Evolutionary conservation across 73 alveolate species (phyloP), one percentile per base, ranked within the genome.

Genomic region (Diophrys appendiculata): DNA sequence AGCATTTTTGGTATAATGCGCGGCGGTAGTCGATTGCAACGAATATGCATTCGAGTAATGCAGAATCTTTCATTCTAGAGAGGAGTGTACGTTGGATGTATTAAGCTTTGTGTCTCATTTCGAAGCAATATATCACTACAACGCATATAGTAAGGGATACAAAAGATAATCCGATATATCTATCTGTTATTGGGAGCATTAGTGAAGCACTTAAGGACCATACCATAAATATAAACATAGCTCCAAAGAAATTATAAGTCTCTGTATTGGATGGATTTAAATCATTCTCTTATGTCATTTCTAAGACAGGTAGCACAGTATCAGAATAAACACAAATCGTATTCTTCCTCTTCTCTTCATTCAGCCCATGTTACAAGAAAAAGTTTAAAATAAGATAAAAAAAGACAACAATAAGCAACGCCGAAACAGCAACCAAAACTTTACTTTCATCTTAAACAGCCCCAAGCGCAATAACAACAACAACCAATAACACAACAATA

Each of bases 161-260:
- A 23, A 33, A 35, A 23, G 81, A 11, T 22, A 79, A 69, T 2
- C 88, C 88, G 25, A 79, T 79, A 31, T 27, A 79, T 32, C 88
- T 30, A 18, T 54, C 31, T 8, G 68, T 28, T 2, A 31, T 25
- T 35, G 26, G 18, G 0, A 79, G 67, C 24, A 79, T 25, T 29
- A 79, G 68, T 0, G 81, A 73, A 8, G 88, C 88, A 26, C 68
- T 33, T 72, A 79, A 79, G 60, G 81, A 69, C 88, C 88, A 79
- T 1, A 76, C 52, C 53, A 79, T 43, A 53, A 79, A 79, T 22
- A 52, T 69, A 0, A 53, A 29, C 5, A 68, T 53, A 43, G 88
- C 33, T 0, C 23, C 1, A 26, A 68, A 29, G 30, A 69, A 79
- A 30, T 69, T 69, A 2, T 60, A 27, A 26, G 52, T 25, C 28